Evolutionary conservation across 2,329 filamentous ascomycete species (phyloP).

Genomic region (Bipolaris zeicola): DNA sequence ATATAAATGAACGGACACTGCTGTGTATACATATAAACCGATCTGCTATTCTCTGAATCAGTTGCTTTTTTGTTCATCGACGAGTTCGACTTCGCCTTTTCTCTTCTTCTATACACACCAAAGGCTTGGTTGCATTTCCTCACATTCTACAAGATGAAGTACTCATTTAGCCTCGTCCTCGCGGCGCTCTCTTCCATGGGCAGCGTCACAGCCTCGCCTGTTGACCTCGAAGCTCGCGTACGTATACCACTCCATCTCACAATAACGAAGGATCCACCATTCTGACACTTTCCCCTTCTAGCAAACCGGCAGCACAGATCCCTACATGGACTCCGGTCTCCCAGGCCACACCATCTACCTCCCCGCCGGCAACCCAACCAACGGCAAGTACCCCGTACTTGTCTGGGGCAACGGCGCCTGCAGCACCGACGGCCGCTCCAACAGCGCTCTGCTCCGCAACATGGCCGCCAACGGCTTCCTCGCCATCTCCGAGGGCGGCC

Average conservation of each 20-base stretch:
- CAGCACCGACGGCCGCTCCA: slow-evolving; percentile 20
- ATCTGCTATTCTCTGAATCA: neutral
- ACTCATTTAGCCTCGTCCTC: slow-evolving; percentile 6
- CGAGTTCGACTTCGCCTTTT: neutral
- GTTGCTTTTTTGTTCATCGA: neutral
- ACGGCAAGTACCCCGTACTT: slow-evolving; percentile 24
- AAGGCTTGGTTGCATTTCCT: neutral
- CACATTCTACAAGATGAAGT: slow-evolving; percentile 4
- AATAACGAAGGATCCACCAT: too few species aligned
- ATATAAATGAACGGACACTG: too few species aligned
- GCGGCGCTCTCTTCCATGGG: slow-evolving; percentile 1
- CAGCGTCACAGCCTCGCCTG: slow-evolving; percentile 1
- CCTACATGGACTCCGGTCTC: slow-evolving; percentile 15
- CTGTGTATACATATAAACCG: too few species aligned
- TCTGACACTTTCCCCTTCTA: neutral
- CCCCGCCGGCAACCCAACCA: slow-evolving; percentile 10
- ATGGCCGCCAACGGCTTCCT: slow-evolving; percentile 23
- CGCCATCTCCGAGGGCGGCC: slow-evolving; percentile 24
- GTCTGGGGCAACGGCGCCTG: slow-evolving; percentile 36
- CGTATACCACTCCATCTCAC: too few species aligned
- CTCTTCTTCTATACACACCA: neutral
- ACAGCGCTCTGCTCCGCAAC: slow-evolving; percentile 18
- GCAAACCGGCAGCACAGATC: slow-evolving; percentile 5
- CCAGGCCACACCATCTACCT: slow-evolving; percentile 25
- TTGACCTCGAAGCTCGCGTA: slow-evolving; percentile 1